phyloP scores from a whole-genome alignment of 2,329 filamentous ascomycete species.

The Aspergillus unguis region DNA sequence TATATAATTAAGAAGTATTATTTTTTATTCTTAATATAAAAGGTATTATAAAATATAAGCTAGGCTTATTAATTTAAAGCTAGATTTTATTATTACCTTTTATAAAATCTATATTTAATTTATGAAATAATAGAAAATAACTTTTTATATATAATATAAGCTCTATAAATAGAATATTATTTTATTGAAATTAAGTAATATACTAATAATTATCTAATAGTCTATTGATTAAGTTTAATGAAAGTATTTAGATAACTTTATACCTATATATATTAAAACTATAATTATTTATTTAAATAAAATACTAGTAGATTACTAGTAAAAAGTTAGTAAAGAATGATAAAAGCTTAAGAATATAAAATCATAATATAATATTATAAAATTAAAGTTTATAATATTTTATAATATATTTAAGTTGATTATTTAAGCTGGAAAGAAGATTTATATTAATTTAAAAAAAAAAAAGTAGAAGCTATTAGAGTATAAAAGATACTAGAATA shows the following conservation, averaged over 20 bases:
- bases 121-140: neutral
- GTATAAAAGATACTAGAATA: too few relatives aligned
- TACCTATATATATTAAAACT: neutral
- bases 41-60: too few relatives aligned
- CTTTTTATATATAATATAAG: neutral
- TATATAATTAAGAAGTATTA: too few relatives aligned
- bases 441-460: too few relatives aligned
- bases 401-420: too few relatives aligned
- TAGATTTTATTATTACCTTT: neutral
- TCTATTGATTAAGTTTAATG: neutral
- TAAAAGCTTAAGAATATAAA: too few relatives aligned
- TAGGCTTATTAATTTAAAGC: neutral
- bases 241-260: neutral
- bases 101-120: neutral
- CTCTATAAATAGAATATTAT: neutral
- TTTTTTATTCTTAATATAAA: too few relatives aligned
- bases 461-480: too few relatives aligned
- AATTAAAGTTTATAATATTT: too few relatives aligned
- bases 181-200: neutral
- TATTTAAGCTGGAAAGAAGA: too few relatives aligned
- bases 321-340: too few relatives aligned
- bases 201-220: neutral
- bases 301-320: too few relatives aligned
- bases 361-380: neutral
- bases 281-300: neutral